Conservation (phyloP, 2,329 filamentous ascomycete genomes). For the Sclerotinia sclerotiorum region DNA sequence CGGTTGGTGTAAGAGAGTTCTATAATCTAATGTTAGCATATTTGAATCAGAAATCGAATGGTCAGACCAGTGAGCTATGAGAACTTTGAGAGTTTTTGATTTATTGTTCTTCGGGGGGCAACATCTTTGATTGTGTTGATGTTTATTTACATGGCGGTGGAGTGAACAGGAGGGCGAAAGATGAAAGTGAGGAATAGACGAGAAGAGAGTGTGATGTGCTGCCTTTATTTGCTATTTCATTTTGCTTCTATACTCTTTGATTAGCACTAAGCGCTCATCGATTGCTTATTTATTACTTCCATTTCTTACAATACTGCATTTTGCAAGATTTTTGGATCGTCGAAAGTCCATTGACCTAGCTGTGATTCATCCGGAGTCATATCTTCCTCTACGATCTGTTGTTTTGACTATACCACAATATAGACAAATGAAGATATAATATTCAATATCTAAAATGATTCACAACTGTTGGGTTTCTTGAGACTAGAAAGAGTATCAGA, state of each 20-base stretch:
- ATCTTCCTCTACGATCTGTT: neutral
- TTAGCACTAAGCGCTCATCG: neutral
- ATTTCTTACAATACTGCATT: too few relatives aligned
- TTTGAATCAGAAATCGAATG: neutral
- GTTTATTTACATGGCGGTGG: neutral
- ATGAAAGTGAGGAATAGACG: neutral
- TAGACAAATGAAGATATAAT: too few relatives aligned
- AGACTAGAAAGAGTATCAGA: too few relatives aligned
- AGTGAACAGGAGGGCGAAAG: neutral
- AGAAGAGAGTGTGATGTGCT: neutral
- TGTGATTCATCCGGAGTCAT: neutral
- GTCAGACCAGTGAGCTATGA: neutral
- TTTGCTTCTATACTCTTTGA: neutral
- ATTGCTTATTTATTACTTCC: neutral
- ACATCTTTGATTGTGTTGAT: neutral
- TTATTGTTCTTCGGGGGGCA: neutral
- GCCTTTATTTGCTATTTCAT: neutral
- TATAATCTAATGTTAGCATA: neutral
- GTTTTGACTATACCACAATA: neutral
- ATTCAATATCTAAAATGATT: neutral
- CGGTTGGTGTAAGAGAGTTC: neutral
- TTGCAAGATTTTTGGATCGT: rapidly evolving
- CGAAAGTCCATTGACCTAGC: rapidly evolving
- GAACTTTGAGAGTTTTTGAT: conserved; percentile 1
- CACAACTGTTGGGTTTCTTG: too few relatives aligned